Base-by-base conservation (phyloP, 2,329 filamentous ascomycete genomes). In the Ophiostoma himal-ulmi region DNA sequence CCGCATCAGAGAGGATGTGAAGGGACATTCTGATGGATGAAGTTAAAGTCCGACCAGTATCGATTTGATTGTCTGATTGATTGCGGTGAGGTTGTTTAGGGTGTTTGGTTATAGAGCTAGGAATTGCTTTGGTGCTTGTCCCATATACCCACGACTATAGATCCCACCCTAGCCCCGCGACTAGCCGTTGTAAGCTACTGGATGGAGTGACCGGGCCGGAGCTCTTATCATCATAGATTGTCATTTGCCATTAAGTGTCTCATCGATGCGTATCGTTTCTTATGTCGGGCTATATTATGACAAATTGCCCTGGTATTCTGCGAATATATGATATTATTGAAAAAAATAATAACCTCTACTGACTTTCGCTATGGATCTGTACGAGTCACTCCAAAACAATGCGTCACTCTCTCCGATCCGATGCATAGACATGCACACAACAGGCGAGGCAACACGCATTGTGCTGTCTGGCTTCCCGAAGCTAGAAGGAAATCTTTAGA, bases 1-100 rank as follows among this genome's bases (percentile, higher is more conserved):
- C 84, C 14, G 80, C 75, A 75, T 86, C 83, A 34, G 85, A 83
- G 39, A 90, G 82, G 48, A 89, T 65, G n/a, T 65, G 62, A 41
- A 65, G 62, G 6, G 62, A 65, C 62, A 65, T 65, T 17, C 1
- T 64, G 60, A 11, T n/a, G 3, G 2, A 10, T 64, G 14, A 64
- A 57, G 20, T 26, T 5, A 14, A 37, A 5, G 34, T 13, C 17
- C 17, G 60, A 20, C 8, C 5, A 30, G 22, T 11, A 26, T 60
- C 13, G 1, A 14, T 13, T 30, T 30, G 8, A 5, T n/a, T 1
- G 13, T 26, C 26, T 14, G 22, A 11, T 22, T 11, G 52, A 57
- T 57, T 17, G 52, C 52, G 52, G 52, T 57, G 48, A 30, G 30
- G 30, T n/a, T 54, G 48, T 10, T 22, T 13, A 7, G 7, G 48